Percentiles rank a stretch among this genome's conserved stretches.
phyloP scores from a whole-genome alignment of 495 filamentous ascomycete species.

The Polyplosphaeria fusca region DNA sequence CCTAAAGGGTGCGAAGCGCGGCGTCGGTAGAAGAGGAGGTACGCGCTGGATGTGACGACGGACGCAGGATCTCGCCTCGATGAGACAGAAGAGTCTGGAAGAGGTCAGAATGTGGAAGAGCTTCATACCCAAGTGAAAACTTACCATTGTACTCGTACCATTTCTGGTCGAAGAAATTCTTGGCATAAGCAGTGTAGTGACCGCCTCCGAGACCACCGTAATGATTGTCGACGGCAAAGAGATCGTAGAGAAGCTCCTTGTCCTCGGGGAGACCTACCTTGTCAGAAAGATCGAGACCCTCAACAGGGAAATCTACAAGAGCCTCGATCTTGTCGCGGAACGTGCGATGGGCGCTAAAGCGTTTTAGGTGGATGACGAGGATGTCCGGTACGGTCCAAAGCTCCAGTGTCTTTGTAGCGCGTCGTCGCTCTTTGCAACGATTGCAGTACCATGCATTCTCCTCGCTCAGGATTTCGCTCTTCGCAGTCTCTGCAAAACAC shows the following conservation, averaged over 20 bases:
- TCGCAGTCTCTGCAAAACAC: slow-evolving; percentile 90
- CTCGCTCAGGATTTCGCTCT: slow-evolving; percentile 85
- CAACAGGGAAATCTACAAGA: slow-evolving; percentile 86
- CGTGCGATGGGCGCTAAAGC: slow-evolving; percentile 75
- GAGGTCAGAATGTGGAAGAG: slow-evolving; percentile 21
- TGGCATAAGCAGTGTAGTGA: slow-evolving; percentile 91
- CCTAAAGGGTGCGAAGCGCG: slow-evolving; percentile 72
- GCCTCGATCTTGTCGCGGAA: slow-evolving; percentile 87
- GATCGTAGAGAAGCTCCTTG: slow-evolving; percentile 80
- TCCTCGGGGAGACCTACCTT: slow-evolving; percentile 75
- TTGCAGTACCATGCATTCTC: slow-evolving; percentile 97
- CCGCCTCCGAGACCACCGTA: slow-evolving; percentile 88
- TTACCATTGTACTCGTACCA: slow-evolving; percentile 98
- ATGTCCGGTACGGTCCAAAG: slow-evolving; percentile 96
- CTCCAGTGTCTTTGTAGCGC: slow-evolving; percentile 93
- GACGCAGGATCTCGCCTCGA: slow-evolving; percentile 50
- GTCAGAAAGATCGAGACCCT: slow-evolving; percentile 74
- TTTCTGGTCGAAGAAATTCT: slow-evolving; percentile 77
- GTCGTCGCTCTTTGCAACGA: slow-evolving; percentile 86
- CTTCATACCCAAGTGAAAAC: slow-evolving; percentile 33
- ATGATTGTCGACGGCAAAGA: slow-evolving; percentile 93
- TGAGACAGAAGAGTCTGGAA: slow-evolving; percentile 64
- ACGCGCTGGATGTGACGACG: slow-evolving; percentile 69
- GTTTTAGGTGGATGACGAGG: slow-evolving; percentile 89
- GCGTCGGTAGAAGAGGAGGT: slow-evolving; percentile 94